A percentile compares a stretch with the other conserved stretches of the same genome.
These are phyloP conservation scores for Pleurozium schreberi DNA, from an alignment of 225 moss, liverwort and hornwort genomes.

Conservation along the genomic window DNA sequence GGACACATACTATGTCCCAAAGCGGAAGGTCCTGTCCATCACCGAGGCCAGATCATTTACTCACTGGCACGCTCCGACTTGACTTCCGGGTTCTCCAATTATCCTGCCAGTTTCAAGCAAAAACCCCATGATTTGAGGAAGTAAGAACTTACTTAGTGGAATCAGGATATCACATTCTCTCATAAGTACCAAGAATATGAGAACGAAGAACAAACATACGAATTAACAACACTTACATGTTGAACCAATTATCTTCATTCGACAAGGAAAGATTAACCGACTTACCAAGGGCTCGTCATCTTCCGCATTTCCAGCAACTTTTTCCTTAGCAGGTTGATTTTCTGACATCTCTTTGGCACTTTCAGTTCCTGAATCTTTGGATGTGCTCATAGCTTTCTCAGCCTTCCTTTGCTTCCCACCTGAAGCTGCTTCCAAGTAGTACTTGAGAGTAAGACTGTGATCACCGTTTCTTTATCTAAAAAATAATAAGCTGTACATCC, in stretches of 20 bases:
- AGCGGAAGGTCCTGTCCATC: not conserved
- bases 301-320: slow-evolving; percentile 8
- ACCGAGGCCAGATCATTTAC: slow-evolving; percentile 10
- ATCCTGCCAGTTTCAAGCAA: slow-evolving; percentile 30
- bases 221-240: not conserved
- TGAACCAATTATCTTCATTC: not conserved
- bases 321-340: slow-evolving; percentile 7
- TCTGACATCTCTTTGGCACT: slow-evolving; percentile 21
- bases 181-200: not conserved
- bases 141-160: not conserved
- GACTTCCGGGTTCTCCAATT: slow-evolving; percentile 34
- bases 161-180: not conserved
- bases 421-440: slow-evolving; percentile 1
- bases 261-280: not conserved
- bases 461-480: not conserved
- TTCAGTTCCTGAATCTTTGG: slow-evolving; percentile 23
- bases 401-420: slow-evolving; percentile 37
- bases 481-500: not conserved
- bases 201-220: not conserved
- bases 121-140: not conserved
- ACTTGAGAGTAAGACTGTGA: not conserved
- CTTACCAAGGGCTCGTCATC: slow-evolving; percentile 41
- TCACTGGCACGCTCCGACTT: slow-evolving; percentile 18
- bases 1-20: not conserved
- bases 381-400: slow-evolving; percentile 35